phyloP scores from a whole-genome alignment of 257 asterid genomes.

The Capsicum pubescens region DNA sequence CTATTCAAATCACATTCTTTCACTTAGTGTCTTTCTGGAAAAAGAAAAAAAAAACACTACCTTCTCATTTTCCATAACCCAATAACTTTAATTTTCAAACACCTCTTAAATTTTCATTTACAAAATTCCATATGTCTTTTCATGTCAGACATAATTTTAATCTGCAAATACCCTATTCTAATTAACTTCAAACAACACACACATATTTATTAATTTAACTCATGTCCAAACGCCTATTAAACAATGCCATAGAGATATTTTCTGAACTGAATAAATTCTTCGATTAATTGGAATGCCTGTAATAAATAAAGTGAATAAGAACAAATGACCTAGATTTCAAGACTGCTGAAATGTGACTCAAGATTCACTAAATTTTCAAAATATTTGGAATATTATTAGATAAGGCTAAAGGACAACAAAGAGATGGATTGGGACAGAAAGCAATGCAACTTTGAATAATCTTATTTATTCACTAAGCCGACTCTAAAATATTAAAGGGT shows the following conservation, averaged over 20 bases:
- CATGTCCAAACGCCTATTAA: background rate
- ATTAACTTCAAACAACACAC: no score
- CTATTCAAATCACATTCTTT: no score
- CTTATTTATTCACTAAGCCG: background rate
- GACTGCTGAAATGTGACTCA: constrained; percentile 10
- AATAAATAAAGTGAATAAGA: background rate
- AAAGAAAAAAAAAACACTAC: no score
- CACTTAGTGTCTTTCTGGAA: no score
- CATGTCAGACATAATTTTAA: background rate
- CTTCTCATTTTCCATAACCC: no score
- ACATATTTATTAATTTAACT: no score
- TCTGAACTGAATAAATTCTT: background rate
- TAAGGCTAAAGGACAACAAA: background rate
- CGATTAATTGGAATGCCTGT: background rate
- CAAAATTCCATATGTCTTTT: background rate
- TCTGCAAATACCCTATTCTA: no score
- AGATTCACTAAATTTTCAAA: background rate
- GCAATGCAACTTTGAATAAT: constrained; percentile 22
- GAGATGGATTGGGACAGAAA: constrained; percentile 18
- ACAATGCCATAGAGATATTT: background rate
- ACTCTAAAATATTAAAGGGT: background rate
- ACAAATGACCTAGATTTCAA: background rate
- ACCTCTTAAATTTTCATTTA: no score
- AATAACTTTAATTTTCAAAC: no score
- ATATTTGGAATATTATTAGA: constrained; percentile 15